Percentiles rank a stretch among this genome's conserved stretches.
Conservation (phyloP, 2,329 filamentous ascomycete species). For the Ramichloridium luteum region DNA sequence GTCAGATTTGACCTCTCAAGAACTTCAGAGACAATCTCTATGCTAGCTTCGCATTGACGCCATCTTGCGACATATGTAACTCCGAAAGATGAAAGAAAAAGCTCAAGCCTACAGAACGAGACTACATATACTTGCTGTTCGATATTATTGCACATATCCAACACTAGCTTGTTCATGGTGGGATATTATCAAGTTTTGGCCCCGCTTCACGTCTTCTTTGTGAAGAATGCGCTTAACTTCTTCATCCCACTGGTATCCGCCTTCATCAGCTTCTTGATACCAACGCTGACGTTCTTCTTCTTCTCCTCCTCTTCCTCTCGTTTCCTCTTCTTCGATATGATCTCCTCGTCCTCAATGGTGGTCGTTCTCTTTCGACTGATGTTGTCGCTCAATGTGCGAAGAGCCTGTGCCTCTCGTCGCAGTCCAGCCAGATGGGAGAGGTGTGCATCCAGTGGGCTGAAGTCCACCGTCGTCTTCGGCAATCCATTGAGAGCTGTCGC, state of each 20-base stretch:
- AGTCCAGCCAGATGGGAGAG: conserved; percentile 53
- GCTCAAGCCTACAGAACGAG: too few relatives aligned
- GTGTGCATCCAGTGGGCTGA: conserved; percentile 58
- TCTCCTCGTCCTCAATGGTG: conserved; percentile 51
- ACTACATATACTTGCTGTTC: too few relatives aligned
- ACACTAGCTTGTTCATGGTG: too few relatives aligned
- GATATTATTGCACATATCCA: too few relatives aligned
- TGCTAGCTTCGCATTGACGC: too few relatives aligned
- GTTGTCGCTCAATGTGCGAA: conserved; percentile 57
- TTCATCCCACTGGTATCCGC: conserved; percentile 89
- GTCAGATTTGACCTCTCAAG: too few relatives aligned
- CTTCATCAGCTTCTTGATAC: conserved; percentile 71
- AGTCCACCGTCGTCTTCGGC: conserved; percentile 39
- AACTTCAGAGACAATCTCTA: too few relatives aligned
- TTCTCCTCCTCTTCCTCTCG: conserved; percentile 81
- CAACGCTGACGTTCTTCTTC: conserved; percentile 67
- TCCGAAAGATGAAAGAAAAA: too few relatives aligned
- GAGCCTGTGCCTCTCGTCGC: conserved; percentile 57
- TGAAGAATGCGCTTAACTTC: conserved; percentile 92
- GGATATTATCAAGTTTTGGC: too few relatives aligned
- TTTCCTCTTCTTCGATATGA: conserved; percentile 70
- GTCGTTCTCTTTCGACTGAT: conserved; percentile 49
- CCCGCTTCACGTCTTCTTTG: conserved; percentile 42
- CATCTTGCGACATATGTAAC: too few relatives aligned
- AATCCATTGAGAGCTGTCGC: conserved; percentile 31